Conservation (phyloP, 2,329 filamentous ascomycete species). For the Verticillium dahliae region DNA sequence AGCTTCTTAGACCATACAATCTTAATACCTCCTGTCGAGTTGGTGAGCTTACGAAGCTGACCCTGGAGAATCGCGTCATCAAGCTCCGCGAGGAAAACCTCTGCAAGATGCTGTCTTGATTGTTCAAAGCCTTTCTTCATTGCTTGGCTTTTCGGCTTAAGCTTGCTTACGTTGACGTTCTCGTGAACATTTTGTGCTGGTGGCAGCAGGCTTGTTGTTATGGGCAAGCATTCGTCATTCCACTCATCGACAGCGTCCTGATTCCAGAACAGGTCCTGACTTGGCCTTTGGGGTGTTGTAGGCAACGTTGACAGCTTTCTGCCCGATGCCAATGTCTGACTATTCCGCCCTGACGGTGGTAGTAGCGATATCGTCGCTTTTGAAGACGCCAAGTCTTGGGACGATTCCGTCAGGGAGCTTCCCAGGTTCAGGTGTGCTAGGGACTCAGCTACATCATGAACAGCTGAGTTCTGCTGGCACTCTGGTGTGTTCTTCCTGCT, state of each 20-base stretch:
- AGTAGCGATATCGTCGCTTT: neutral
- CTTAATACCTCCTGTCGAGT: slow-evolving; percentile 61
- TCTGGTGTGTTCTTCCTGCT: neutral
- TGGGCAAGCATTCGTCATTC: slow-evolving; percentile 56
- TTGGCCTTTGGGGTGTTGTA: slow-evolving; percentile 44
- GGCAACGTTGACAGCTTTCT: slow-evolving; percentile 35
- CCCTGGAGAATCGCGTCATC: slow-evolving; percentile 58
- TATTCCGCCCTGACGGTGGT: slow-evolving; percentile 11
- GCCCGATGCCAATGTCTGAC: slow-evolving; percentile 18
- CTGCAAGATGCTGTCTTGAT: slow-evolving; percentile 56
- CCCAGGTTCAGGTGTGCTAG: neutral
- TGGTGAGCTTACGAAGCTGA: slow-evolving; percentile 50
- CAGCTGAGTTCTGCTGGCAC: neutral
- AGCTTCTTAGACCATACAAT: slow-evolving; percentile 73
- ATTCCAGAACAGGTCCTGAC: slow-evolving; percentile 53
- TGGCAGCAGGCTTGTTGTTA: slow-evolving; percentile 26
- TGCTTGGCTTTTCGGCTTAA: slow-evolving; percentile 16
- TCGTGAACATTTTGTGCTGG: slow-evolving; percentile 19
- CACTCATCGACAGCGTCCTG: slow-evolving; percentile 54
- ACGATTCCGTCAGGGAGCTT: neutral
- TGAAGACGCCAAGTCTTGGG: neutral
- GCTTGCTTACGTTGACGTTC: neutral
- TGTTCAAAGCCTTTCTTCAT: slow-evolving; percentile 45
- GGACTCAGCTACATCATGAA: neutral
- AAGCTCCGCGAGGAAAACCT: slow-evolving; percentile 60